Percentiles rank a stretch among this genome's conserved stretches.
Conservation (phyloP, 2,329 filamentous ascomycete genomes). For the Arthrobotrys entomopaga region DNA sequence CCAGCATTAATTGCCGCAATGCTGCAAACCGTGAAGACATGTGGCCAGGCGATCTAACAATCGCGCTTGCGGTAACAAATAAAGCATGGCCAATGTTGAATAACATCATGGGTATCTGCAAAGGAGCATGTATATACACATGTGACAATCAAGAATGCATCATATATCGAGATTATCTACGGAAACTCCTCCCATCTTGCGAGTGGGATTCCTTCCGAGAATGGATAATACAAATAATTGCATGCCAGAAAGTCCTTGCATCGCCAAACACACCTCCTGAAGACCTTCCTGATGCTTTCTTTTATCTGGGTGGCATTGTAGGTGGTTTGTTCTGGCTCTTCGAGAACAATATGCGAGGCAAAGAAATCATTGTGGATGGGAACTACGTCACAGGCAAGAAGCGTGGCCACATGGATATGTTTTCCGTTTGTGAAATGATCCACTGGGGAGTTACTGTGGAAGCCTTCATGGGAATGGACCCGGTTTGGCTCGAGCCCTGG, state of each 20-base stretch:
- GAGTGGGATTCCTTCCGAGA: neutral
- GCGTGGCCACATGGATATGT: neutral
- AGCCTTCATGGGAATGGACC: neutral
- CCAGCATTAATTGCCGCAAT: constrained; percentile 13
- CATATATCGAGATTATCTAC: neutral
- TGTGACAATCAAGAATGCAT: neutral
- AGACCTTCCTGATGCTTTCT: too few relatives aligned
- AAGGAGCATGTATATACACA: neutral
- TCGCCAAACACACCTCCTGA: too few relatives aligned
- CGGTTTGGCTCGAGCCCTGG: neutral
- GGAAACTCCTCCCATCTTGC: neutral
- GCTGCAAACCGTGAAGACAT: neutral
- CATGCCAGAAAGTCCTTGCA: too few relatives aligned
- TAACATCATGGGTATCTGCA: neutral
- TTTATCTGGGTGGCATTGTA: neutral
- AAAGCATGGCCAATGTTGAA: neutral
- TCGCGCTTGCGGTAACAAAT: too few relatives aligned
- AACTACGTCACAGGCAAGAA: neutral
- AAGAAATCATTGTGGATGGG: too few relatives aligned
- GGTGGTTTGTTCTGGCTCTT: constrained; percentile 16
- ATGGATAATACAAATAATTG: neutral
- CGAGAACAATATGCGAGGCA: constrained; percentile 4
- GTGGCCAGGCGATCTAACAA: neutral
- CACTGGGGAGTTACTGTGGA: neutral
- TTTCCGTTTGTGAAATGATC: constrained; percentile 1